phyloP scores from a whole-genome alignment of 2,329 filamentous ascomycete genomes.

The Epichloe scottii region DNA sequence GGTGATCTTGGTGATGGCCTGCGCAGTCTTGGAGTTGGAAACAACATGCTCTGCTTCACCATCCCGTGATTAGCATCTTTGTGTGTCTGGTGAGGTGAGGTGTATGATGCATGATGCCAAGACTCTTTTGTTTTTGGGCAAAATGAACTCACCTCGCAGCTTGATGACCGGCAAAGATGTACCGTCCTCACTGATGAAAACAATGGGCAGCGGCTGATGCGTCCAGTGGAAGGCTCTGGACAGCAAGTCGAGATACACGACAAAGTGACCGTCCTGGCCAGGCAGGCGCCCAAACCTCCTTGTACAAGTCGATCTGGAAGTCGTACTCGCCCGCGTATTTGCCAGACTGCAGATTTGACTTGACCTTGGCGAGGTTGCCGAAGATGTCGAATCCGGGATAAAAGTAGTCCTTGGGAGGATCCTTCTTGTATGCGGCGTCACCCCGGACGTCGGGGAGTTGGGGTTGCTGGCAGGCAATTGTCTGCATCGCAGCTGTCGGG shows the following conservation, averaged over 20 bases:
- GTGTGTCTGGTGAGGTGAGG: not conserved
- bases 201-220: slow-evolving; percentile 21
- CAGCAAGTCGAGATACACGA: slow-evolving; percentile 9
- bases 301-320: slow-evolving; percentile 41
- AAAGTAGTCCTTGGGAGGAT: slow-evolving; percentile 38
- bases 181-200: slow-evolving; percentile 24
- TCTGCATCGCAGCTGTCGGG: slow-evolving; percentile 19
- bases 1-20: slow-evolving; percentile 14
- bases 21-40: slow-evolving; percentile 11
- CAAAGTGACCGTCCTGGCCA: slow-evolving; percentile 54
- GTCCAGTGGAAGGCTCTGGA: slow-evolving; percentile 6
- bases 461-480: slow-evolving; percentile 24
- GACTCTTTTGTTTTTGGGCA: not conserved
- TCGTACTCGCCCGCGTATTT: slow-evolving; percentile 40
- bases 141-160: slow-evolving; percentile 8
- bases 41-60: slow-evolving; percentile 9
- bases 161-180: slow-evolving; percentile 11
- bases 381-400: slow-evolving; percentile 36
- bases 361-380: slow-evolving; percentile 31
- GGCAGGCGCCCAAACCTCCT: slow-evolving; percentile 32
- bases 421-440: slow-evolving; percentile 33
- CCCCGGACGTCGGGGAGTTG: slow-evolving; percentile 19
- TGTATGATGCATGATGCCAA: not conserved
- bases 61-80: not conserved
- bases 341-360: slow-evolving; percentile 25